Conservation (phyloP, 306 rosid genomes). For the Quercus ilex region DNA sequence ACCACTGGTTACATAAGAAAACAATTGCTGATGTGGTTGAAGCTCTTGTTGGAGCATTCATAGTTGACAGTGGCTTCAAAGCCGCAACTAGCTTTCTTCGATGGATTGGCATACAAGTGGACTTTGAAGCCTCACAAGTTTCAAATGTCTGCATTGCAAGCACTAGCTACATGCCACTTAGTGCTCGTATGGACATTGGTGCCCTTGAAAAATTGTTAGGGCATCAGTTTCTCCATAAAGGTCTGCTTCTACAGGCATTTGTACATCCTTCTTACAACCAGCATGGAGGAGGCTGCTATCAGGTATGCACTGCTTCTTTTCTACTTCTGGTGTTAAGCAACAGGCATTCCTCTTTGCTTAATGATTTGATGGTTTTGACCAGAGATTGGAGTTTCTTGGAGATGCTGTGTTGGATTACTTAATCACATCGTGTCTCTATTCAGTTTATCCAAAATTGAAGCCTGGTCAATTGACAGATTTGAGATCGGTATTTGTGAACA, state of each 20-base stretch:
- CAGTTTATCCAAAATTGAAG: conserved; percentile 83
- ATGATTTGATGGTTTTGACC: conserved; percentile 30
- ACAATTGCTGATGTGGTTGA: conserved; percentile 88
- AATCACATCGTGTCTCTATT: conserved; percentile 84
- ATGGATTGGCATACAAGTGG: conserved; percentile 81
- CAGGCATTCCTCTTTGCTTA: conserved; percentile 15
- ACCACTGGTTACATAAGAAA: conserved; percentile 83
- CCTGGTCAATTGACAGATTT: conserved; percentile 96
- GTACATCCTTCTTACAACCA: conserved; percentile 87
- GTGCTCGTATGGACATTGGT: conserved; percentile 42
- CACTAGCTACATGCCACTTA: conserved; percentile 54
- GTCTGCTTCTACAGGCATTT: conserved; percentile 86
- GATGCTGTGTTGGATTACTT: conserved; percentile 95
- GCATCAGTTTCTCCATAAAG: conserved; percentile 63
- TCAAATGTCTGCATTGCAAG: conserved; percentile 52
- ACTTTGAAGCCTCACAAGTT: conserved; percentile 68
- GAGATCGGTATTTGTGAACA: conserved; percentile 78
- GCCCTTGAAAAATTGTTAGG: conserved; percentile 61
- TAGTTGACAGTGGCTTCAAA: conserved; percentile 94
- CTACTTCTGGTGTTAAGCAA: conserved; percentile 3
- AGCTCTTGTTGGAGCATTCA: conserved; percentile 89
- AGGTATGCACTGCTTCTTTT: conserved; percentile 45
- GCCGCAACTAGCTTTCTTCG: conserved; percentile 75
- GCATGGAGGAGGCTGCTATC: conserved; percentile 93
- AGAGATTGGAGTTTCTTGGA: conserved; percentile 97